Evolutionary conservation across 192 early-diverging fungal species (phyloP), one percentile per base, ranked within the genome.

Genomic region (Mortierella alpina): DNA sequence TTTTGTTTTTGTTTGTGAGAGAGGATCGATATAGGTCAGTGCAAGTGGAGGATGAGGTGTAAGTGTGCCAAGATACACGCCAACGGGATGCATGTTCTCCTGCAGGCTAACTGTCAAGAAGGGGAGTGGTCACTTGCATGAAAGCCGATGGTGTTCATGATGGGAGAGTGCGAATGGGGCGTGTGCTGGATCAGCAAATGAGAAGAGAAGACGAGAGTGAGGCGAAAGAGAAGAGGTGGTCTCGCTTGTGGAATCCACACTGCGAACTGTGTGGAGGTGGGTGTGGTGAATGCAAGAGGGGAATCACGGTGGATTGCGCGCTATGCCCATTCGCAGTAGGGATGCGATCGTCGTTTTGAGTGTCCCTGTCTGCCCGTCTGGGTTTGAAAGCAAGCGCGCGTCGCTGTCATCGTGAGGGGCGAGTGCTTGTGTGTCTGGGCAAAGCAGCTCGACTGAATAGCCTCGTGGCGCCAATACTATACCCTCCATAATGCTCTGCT

Each of bases 71-170:
- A 17, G 49, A 18, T 51, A 11, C 10, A 57, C 39, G 39, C 0
- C 31, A 9, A 45, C 9, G 17, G n/a, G 41, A 62, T 42, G 9
- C 31, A 39, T 8, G 14, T 8, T 22, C 7, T 60, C 31, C n/a
- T 46, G n/a, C 52, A 8, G 42, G 18, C 2, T 15, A 5, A 18
- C 18, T 45, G 20, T 4, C 10, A 4, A 39, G 40, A 45, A 51
- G 17, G 52, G 15, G 6, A n/a, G n/a, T 1, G 5, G 31, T 31
- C 31, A 71, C 75, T 66, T 71, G 63, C 75, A 39, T 79, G 75
- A 47, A 79, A 79, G 22, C 75, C 75, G 46, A 79, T 79, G 54
- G 63, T 62, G 52, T 79, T 79, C 75, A 79, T 78, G 41, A 9
- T 22, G 39, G 42, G 10, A 22, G 70, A 50, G 47, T 12, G 47